Conservation (phyloP, 257 asterid species). For the Przewalskia tangutica region DNA sequence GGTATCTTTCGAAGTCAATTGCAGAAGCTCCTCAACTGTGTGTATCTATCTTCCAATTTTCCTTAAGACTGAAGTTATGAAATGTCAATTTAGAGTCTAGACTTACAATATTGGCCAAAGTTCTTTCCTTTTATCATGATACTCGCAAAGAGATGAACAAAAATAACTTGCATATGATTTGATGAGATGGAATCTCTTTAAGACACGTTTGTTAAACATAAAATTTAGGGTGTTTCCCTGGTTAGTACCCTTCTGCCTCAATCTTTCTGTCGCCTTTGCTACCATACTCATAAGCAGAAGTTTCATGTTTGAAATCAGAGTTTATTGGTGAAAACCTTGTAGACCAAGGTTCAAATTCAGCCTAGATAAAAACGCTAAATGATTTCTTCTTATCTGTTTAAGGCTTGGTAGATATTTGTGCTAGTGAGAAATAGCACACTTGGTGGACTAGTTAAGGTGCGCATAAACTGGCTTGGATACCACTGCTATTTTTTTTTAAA, state of each 20-base stretch:
- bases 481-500: not conserved
- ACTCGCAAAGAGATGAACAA: not conserved
- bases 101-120: not conserved
- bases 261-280: not conserved
- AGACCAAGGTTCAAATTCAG: not conserved
- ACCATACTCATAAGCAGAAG: not conserved
- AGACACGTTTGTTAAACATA: not conserved
- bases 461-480: not conserved
- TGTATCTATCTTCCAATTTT: not conserved
- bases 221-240: not conserved
- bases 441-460: no score
- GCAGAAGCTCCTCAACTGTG: not conserved
- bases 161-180: not conserved
- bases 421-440: no score
- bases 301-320: not conserved
- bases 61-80: not conserved
- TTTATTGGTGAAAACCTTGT: not conserved
- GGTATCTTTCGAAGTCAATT: not conserved
- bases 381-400: no score
- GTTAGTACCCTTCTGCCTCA: not conserved
- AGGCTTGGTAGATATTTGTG: no score
- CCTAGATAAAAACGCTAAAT: no score
- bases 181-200: not conserved
- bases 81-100: not conserved
- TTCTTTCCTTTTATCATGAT: not conserved